Evolutionary conservation across 202 grass and related monocot genomes (phyloP).

Genomic region (Cymbopogon flexuosus): DNA sequence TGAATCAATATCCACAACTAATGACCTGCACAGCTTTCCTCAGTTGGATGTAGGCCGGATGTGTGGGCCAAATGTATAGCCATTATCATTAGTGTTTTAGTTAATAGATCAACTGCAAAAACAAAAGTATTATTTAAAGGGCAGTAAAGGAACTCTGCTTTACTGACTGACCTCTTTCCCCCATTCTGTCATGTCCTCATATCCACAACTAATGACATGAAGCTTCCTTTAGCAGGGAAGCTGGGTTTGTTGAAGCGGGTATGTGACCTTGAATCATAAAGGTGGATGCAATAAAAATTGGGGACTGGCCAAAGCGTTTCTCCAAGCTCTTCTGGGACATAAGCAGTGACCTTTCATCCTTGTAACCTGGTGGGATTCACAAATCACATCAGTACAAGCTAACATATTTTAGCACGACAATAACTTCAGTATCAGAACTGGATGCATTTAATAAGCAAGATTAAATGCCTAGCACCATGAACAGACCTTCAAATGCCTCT

Average conservation of each 20-base stretch:
- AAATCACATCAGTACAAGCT: no score
- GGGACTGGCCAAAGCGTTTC: conserved; percentile 97
- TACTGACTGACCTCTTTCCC: conserved; percentile 99
- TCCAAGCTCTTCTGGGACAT: conserved; percentile 97
- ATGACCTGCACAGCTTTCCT: neutral
- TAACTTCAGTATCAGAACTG: no score
- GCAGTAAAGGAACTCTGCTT: no score
- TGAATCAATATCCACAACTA: neutral
- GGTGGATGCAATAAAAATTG: conserved; percentile 89
- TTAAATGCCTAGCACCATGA: no score
- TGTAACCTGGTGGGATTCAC: conserved; percentile 57
- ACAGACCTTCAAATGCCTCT: conserved; percentile 91
- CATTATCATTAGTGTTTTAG: no score
- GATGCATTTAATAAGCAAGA: no score
- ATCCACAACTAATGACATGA: conserved; percentile 99
- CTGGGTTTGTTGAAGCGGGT: conserved; percentile 92
- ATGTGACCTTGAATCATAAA: conserved; percentile 96
- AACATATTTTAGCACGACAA: no score
- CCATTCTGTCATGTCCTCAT: conserved; percentile 99
- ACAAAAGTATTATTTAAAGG: no score
- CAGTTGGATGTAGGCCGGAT: neutral
- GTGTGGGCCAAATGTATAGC: neutral
- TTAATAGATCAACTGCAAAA: no score
- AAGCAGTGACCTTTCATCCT: conserved; percentile 89
- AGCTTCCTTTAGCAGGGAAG: conserved; percentile 95